A percentile compares a stretch with the other conserved stretches of the same genome.
Conservation (phyloP, 2,329 filamentous ascomycete genomes). For the Dothideomycetes sp. region DNA sequence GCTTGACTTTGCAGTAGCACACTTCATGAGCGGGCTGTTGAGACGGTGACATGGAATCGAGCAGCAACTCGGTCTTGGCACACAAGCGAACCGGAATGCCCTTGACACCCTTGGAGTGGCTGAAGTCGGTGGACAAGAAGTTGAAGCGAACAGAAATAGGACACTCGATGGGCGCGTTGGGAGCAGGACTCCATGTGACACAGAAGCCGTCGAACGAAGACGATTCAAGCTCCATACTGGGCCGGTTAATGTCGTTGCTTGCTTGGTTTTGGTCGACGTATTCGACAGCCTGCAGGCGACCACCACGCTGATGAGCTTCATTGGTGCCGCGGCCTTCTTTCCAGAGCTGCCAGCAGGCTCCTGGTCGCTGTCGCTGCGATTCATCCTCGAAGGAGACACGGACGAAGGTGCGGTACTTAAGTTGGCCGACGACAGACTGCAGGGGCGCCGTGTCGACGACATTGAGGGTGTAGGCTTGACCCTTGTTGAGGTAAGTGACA, state of each 20-base stretch:
- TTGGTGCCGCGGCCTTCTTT: constrained; percentile 94
- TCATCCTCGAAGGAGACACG: constrained; percentile 97
- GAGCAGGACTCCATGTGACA: constrained; percentile 65
- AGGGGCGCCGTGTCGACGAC: constrained; percentile 67
- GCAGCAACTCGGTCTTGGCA: constrained; percentile 72
- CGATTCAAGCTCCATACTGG: constrained; percentile 41
- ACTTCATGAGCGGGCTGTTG: constrained; percentile 51
- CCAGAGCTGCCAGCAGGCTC: constrained; percentile 82
- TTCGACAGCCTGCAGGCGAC: constrained; percentile 88
- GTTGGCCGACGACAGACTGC: constrained; percentile 48
- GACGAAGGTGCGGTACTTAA: constrained; percentile 79
- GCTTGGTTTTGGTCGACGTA: constrained; percentile 63
- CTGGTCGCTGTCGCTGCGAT: constrained; percentile 75
- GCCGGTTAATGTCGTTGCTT: constrained; percentile 38
- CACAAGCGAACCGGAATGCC: constrained; percentile 91
- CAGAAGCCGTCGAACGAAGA: constrained; percentile 92
- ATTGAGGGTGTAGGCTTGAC: constrained; percentile 82
- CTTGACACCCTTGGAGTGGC: constrained; percentile 96
- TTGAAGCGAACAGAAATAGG: constrained; percentile 91
- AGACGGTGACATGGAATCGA: constrained; percentile 38
- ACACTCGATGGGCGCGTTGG: constrained; percentile 63
- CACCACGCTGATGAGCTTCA: constrained; percentile 87
- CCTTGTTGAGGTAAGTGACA: constrained; percentile 96
- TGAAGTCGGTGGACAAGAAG: constrained; percentile 96
- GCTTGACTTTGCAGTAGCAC: constrained; percentile 92